These are phyloP conservation scores for Rhytidiadelphus loreus DNA, from an alignment of 225 moss, liverwort and hornwort species.

Conservation along the genomic window DNA sequence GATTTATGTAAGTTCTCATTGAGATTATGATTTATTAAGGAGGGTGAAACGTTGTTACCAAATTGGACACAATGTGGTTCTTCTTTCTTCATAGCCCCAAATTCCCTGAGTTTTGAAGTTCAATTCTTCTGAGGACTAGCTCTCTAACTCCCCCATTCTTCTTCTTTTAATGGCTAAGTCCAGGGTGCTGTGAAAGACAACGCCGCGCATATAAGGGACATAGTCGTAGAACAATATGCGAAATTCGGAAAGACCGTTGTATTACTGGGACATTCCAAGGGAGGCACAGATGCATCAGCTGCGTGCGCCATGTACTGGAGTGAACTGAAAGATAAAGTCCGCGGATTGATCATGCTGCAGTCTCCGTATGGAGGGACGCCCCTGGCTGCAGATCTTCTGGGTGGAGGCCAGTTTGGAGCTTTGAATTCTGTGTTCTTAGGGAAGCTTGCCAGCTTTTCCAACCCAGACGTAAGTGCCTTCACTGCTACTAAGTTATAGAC, in stretches of 20 bases:
- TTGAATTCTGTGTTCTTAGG: constrained; percentile 29
- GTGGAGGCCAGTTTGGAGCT: constrained; percentile 56
- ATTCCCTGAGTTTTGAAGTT: background rate
- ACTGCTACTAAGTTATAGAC: background rate
- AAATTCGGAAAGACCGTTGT: constrained; percentile 59
- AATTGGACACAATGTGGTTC: background rate
- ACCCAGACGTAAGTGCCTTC: constrained; percentile 45
- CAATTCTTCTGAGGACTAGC: background rate
- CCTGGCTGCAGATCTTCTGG: constrained; percentile 66
- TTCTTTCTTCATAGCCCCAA: background rate
- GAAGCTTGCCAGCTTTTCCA: constrained; percentile 28
- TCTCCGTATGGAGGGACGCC: constrained; percentile 72
- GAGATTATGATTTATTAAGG: background rate
- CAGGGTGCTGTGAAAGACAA: constrained; percentile 70
- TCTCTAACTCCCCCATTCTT: background rate
- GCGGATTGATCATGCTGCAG: constrained; percentile 68
- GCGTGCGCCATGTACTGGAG: constrained; percentile 71
- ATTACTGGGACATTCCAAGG: constrained; percentile 79
- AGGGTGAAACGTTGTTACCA: background rate
- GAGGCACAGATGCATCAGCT: constrained; percentile 80
- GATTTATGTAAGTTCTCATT: background rate
- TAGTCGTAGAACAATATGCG: constrained; percentile 39
- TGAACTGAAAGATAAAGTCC: constrained; percentile 64
- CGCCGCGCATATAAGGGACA: constrained; percentile 41
- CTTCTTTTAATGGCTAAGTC: background rate